Evolutionary conservation across 805 yeast species (phyloP).

Genomic region (Schwanniomyces pseudopolymorphus): DNA sequence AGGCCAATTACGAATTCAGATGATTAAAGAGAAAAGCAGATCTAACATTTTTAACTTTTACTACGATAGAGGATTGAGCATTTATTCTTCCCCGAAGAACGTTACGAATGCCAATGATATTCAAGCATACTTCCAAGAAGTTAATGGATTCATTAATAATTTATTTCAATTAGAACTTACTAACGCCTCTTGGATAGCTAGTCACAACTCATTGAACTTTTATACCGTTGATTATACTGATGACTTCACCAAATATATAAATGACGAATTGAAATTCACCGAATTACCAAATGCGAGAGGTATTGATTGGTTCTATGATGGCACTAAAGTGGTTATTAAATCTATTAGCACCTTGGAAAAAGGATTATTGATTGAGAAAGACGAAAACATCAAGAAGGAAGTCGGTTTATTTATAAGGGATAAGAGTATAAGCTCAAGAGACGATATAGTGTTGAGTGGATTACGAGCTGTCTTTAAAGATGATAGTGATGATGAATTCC

Average conservation of each 20-base stretch:
- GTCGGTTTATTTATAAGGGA: constrained; percentile 37
- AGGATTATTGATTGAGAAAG: neutral
- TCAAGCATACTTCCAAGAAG: constrained; percentile 22
- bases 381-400: constrained; percentile 20
- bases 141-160: constrained; percentile 10
- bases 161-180: constrained; percentile 18
- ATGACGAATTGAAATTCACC: neutral
- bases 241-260: constrained; percentile 1
- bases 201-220: constrained; percentile 28
- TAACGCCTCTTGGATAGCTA: constrained; percentile 23
- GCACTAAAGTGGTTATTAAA: constrained; percentile 9
- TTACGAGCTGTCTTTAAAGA: constrained; percentile 26
- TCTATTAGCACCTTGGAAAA: constrained; percentile 6
- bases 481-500: constrained; percentile 10
- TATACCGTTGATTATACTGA: constrained; percentile 11
- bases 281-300: constrained; percentile 1
- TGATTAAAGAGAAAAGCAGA: constrained; percentile 6
- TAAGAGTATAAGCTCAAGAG: constrained; percentile 22
- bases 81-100: constrained; percentile 28
- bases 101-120: constrained; percentile 10
- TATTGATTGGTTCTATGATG: constrained; percentile 11
- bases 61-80: constrained; percentile 23
- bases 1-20: constrained; percentile 19
- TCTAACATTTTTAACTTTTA: constrained; percentile 26
- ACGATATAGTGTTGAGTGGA: constrained; percentile 39